Conservation (phyloP, 192 early-diverging fungal species). For the Jimgerdemannia flammicorona region DNA sequence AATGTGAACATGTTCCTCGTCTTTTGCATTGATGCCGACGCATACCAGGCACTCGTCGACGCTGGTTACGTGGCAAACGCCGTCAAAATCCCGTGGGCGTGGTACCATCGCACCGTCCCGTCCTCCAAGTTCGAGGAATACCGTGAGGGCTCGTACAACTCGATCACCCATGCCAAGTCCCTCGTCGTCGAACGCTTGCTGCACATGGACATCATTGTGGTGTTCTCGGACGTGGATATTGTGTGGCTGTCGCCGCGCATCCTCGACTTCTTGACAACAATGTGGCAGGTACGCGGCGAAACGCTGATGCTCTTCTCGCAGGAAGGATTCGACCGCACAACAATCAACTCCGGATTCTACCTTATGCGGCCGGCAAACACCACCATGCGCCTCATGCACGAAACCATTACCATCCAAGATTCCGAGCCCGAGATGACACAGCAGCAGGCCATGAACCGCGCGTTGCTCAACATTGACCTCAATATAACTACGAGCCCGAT, state of each 20-base stretch:
- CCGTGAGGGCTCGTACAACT: slow-evolving; percentile 7
- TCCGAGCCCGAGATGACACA: slow-evolving; percentile 9
- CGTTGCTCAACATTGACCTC: slow-evolving; percentile 2
- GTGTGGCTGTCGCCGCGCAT: slow-evolving; percentile 15
- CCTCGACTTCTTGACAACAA: slow-evolving; percentile 4
- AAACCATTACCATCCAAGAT: slow-evolving; percentile 21
- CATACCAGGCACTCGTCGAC: slow-evolving; percentile 4
- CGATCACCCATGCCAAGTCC: slow-evolving; percentile 17
- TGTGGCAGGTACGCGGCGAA: slow-evolving; percentile 13
- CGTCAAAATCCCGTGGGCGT: slow-evolving; percentile 15
- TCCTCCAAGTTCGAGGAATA: slow-evolving; percentile 2
- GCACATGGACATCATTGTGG: slow-evolving; percentile 20
- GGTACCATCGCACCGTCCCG: slow-evolving; percentile 14
- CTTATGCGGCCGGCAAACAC: slow-evolving; percentile 20
- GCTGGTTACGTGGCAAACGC: slow-evolving; percentile 15
- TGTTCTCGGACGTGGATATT: slow-evolving; percentile 25
- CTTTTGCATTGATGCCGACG: slow-evolving; percentile 17
- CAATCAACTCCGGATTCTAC: slow-evolving; percentile 20
- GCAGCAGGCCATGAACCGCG: slow-evolving; percentile 21
- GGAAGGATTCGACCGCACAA: slow-evolving; percentile 11
- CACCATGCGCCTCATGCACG: slow-evolving; percentile 12
- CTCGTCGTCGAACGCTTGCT: slow-evolving; percentile 23
- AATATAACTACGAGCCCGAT: slow-evolving; percentile 8
- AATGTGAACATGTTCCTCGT: slow-evolving; percentile 14
- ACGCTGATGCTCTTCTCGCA: slow-evolving; percentile 19